Percentiles rank a stretch among this genome's conserved stretches.
Conservation (phyloP, 306 rosid genomes). For the Ziziphus jujuba region DNA sequence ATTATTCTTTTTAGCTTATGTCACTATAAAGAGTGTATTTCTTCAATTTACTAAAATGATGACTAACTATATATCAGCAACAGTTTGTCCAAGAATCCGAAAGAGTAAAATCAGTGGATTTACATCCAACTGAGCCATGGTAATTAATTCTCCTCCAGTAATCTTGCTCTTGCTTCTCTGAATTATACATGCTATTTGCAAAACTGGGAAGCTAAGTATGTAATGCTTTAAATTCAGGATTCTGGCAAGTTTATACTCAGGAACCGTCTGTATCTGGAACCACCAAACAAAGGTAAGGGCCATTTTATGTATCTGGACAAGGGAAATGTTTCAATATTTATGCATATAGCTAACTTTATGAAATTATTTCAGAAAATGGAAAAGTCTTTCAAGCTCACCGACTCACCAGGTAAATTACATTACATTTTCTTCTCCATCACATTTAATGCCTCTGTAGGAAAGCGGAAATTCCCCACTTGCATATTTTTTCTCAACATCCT, state of each 20-base stretch:
- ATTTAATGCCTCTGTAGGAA: too few relatives aligned
- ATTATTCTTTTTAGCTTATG: too few relatives aligned
- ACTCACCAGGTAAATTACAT: conserved; percentile 56
- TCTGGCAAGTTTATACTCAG: conserved; percentile 63
- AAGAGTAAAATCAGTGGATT: conserved; percentile 74
- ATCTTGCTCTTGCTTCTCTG: not conserved
- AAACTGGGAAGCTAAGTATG: not conserved
- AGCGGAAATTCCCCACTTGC: too few relatives aligned
- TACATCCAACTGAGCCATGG: conserved; percentile 84
- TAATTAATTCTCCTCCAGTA: conserved; percentile 25
- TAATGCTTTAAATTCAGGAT: conserved; percentile 44
- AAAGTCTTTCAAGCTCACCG: conserved; percentile 52
- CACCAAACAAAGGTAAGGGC: conserved; percentile 54
- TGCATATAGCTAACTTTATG: conserved; percentile 18
- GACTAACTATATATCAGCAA: conserved; percentile 41
- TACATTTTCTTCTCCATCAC: not conserved
- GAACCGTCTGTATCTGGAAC: conserved; percentile 62
- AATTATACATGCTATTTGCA: too few relatives aligned
- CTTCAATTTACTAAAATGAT: not conserved
- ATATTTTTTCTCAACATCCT: not conserved
- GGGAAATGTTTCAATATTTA: not conserved
- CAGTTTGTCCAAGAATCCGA: conserved; percentile 64
- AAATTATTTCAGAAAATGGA: conserved; percentile 39
- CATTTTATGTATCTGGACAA: not conserved
- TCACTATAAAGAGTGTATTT: too few relatives aligned